Percentiles rank a stretch among this genome's conserved stretches.
These are phyloP conservation scores for Volvox reticuliferus DNA, from an alignment of 139 green algal genomes.

Conservation along the genomic window DNA sequence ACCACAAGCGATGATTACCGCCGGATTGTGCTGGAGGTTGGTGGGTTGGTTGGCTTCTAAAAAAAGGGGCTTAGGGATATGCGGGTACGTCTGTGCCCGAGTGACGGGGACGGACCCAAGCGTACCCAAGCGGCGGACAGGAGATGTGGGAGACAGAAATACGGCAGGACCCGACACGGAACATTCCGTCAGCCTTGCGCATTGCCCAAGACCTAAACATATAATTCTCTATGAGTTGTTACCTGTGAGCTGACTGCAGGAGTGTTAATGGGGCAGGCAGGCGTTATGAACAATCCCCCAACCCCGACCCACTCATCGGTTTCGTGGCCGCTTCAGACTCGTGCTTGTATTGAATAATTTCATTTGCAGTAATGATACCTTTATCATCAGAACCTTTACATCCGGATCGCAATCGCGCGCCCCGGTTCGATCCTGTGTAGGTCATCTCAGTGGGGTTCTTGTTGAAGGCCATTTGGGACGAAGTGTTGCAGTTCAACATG, in stretches of 20 bases:
- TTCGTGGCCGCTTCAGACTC: background rate
- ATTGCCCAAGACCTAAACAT: too few species aligned
- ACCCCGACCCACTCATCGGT: background rate
- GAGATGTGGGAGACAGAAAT: too few species aligned
- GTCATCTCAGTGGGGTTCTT: background rate
- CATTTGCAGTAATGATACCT: background rate
- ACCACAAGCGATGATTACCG: background rate
- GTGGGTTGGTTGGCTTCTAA: background rate
- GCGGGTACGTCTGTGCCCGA: too few species aligned
- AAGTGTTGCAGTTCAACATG: conserved; percentile 1
- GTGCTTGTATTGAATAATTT: too few species aligned
- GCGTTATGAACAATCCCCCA: background rate
- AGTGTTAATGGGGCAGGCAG: background rate
- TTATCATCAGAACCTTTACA: background rate
- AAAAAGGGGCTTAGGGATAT: too few species aligned
- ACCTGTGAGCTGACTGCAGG: background rate
- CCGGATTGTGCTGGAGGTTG: background rate
- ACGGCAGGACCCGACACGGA: too few species aligned
- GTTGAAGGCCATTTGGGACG: background rate
- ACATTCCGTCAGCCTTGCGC: too few species aligned
- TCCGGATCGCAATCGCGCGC: background rate
- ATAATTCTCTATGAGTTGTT: too few species aligned
- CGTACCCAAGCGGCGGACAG: too few species aligned
- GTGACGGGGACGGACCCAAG: too few species aligned
- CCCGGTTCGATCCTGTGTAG: background rate